phyloP scores from a whole-genome alignment of 192 early-diverging fungal genomes.

The Backusella tuberculispora region DNA sequence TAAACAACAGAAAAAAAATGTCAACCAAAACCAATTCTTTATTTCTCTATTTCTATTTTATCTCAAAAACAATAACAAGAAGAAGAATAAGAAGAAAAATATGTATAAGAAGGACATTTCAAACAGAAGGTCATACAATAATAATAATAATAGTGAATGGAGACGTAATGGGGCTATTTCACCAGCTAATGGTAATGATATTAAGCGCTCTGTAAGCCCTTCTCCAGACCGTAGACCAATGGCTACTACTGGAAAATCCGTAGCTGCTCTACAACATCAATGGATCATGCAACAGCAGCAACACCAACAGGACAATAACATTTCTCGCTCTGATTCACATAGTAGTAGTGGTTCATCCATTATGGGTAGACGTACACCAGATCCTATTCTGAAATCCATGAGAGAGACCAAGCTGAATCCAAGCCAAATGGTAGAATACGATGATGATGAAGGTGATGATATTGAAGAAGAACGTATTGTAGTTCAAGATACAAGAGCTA shows the following conservation, averaged over 20 bases:
- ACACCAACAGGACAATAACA: not conserved
- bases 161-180: not conserved
- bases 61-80: not conserved
- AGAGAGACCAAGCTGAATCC: not conserved
- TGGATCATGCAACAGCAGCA: constrained; percentile 28
- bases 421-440: not conserved
- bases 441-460: constrained; percentile 5
- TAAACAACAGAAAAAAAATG: not conserved
- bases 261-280: constrained; percentile 36
- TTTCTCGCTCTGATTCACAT: constrained; percentile 3
- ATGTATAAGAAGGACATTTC: constrained; percentile 10
- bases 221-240: not conserved
- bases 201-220: not conserved
- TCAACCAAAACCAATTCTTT: not conserved
- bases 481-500: constrained; percentile 20
- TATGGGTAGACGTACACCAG: not conserved
- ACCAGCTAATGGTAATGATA: constrained; percentile 1
- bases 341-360: not conserved
- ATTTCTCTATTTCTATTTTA: not conserved
- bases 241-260: constrained; percentile 25
- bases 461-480: not conserved
- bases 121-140: not conserved
- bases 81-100: not conserved
- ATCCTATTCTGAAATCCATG: not conserved
- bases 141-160: not conserved